A percentile compares a stretch with the other conserved stretches of the same genome.
These are phyloP conservation scores for Leucocoprinus birnbaumii DNA, from an alignment of 768 basidiomycete genomes.

Conservation along the genomic window DNA sequence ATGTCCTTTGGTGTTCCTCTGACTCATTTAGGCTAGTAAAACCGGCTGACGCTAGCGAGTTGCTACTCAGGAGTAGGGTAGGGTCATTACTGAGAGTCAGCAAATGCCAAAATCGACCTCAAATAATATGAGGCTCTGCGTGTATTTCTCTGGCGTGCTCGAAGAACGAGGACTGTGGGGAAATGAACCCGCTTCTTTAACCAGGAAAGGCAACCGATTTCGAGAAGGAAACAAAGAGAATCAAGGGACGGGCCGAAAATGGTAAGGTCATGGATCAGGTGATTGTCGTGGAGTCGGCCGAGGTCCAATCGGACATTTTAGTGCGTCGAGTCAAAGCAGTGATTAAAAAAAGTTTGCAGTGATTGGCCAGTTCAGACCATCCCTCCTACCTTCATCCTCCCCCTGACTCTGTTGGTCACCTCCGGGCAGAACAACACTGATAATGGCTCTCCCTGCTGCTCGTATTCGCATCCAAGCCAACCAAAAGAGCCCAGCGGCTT, in stretches of 20 bases:
- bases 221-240: not conserved
- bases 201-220: no score
- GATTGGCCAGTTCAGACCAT: not conserved
- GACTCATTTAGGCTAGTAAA: no score
- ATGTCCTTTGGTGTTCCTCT: no score
- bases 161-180: no score
- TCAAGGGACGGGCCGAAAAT: not conserved
- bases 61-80: no score
- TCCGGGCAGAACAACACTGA: conserved; percentile 2
- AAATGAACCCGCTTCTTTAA: no score
- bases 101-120: no score
- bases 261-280: not conserved
- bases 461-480: conserved; percentile 20
- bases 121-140: no score
- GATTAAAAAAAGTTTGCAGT: not conserved
- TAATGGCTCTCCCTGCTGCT: conserved; percentile 26
- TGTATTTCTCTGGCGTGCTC: no score
- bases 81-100: no score
- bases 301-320: not conserved
- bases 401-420: not conserved
- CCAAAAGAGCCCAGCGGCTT: conserved; percentile 17
- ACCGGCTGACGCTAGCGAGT: no score
- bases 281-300: not conserved
- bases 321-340: not conserved
- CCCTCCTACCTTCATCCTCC: not conserved